Percentiles rank a stretch among this genome's conserved stretches.
phyloP scores from a whole-genome alignment of 208 protist species.

The Tritrichomonas foetus region DNA sequence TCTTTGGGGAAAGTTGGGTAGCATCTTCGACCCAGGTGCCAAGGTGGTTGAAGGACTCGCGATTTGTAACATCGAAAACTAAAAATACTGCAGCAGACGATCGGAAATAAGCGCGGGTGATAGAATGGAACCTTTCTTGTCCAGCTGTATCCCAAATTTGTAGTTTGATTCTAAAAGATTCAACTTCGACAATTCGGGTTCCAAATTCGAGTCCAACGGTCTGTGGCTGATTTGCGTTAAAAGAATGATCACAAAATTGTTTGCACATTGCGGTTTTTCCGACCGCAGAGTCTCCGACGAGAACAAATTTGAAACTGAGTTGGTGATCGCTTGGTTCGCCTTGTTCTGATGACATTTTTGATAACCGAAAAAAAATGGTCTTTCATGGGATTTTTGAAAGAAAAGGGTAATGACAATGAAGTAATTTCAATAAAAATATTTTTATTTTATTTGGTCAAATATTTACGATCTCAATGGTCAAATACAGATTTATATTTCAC shows the following conservation, averaged over 20 bases:
- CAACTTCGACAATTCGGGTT: neutral
- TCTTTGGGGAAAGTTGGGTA: neutral
- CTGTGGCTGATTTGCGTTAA: conserved; percentile 31
- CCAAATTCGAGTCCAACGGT: conserved; percentile 39
- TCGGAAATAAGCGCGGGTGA: conserved; percentile 11
- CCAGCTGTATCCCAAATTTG: conserved; percentile 42
- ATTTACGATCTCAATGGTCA: too few species aligned
- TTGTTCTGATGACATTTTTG: too few species aligned
- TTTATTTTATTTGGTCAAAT: too few species aligned
- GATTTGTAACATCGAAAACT: conserved; percentile 35
- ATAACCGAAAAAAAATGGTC: too few species aligned
- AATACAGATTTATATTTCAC: too few species aligned
- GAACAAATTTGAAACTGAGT: neutral
- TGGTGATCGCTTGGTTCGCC: neutral
- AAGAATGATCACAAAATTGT: conserved; percentile 8
- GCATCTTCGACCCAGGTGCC: neutral
- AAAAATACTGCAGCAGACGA: neutral
- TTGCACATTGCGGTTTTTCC: neutral
- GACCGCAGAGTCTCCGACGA: neutral
- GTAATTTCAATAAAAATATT: too few species aligned
- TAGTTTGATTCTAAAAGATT: neutral
- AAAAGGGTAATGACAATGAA: too few species aligned
- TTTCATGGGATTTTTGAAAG: too few species aligned
- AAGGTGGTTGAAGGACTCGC: neutral
- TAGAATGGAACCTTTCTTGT: too few species aligned